These are phyloP conservation scores for Colletotrichum tanaceti DNA, from an alignment of 2,329 filamentous ascomycete species.

Conservation along the genomic window DNA sequence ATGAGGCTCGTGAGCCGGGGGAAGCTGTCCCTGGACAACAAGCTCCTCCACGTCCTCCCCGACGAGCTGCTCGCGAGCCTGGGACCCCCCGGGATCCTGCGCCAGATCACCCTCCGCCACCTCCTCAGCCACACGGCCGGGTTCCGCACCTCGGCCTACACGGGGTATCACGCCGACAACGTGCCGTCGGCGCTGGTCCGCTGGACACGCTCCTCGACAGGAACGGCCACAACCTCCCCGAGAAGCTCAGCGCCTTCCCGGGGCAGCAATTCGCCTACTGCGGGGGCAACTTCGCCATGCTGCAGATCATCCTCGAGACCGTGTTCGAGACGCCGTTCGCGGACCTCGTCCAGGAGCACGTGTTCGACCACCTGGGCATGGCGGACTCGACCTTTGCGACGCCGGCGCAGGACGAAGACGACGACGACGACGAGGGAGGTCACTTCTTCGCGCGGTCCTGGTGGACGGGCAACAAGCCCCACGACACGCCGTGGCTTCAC, in stretches of 20 bases:
- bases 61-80: constrained; percentile 17
- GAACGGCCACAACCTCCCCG: constrained; percentile 19
- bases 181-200: constrained; percentile 23
- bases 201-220: constrained; percentile 37
- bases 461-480: constrained; percentile 18
- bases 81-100: not conserved
- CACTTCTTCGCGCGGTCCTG: constrained; percentile 34
- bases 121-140: constrained; percentile 25
- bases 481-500: constrained; percentile 26
- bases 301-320: constrained; percentile 30
- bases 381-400: constrained; percentile 13
- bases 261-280: constrained; percentile 24
- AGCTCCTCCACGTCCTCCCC: constrained; percentile 14
- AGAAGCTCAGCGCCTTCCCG: constrained; percentile 6
- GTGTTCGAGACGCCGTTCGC: constrained; percentile 10
- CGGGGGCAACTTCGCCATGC: constrained; percentile 25
- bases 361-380: constrained; percentile 22
- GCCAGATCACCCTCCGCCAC: constrained; percentile 17
- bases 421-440: constrained; percentile 15
- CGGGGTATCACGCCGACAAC: constrained; percentile 11
- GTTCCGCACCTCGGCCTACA: constrained; percentile 8
- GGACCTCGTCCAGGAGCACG: constrained; percentile 6
- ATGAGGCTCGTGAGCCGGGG: constrained; percentile 25
- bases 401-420: constrained; percentile 29
- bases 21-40: constrained; percentile 20